Evolutionary conservation across 768 basidiomycete species (phyloP), one percentile per base, ranked within the genome.

Genomic region (Suillus plorans): DNA sequence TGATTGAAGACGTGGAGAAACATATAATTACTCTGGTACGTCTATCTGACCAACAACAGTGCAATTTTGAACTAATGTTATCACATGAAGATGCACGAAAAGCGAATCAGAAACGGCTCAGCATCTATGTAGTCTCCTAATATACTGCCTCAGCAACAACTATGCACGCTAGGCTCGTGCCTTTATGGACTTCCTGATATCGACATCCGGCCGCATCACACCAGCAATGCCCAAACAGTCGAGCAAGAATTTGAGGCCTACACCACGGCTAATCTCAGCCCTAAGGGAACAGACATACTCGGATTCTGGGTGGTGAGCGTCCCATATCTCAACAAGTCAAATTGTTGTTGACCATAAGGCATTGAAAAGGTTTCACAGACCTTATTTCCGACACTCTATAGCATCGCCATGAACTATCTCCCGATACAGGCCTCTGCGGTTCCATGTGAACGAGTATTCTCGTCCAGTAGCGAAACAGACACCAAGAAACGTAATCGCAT

Each of bases 371-470:
- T 47, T 5, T 1, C 47, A 5, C n/a, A 47, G 47, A 47, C 47
- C 0, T 47, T 1, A 22, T 62, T 62, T 49, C 63, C 56, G n/a
- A 37, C 36, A 8, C 1, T 63, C 10, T 63, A 3, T 25, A 50
- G 57, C 7, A 62, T 72, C 13, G 72, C 71, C 4, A 47, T 72
- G 36, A 63, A 70, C 59, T 16, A 60, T 39, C 57, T 72, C 20
- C 72, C 71, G 0, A 62, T 67, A 13, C 71, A 72, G 60, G 71
- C 69, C 41, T 70, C 71, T 7, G 42, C 72, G 0, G 69, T 72
- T 14, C 71, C 71, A 7, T 69, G 69, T 36, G 71, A 72, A 39
- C 71, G 62, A 10, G 67, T 73, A 13, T 71, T 73, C 53, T 69
- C 72, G 5, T 73, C 72, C 1, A 61, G 64, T 37, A 49, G 34